A percentile compares a stretch with the other conserved stretches of the same genome.
These are phyloP conservation scores for Saussurea involucrata DNA, from an alignment of 129 eudicot species.

Conservation along the genomic window DNA sequence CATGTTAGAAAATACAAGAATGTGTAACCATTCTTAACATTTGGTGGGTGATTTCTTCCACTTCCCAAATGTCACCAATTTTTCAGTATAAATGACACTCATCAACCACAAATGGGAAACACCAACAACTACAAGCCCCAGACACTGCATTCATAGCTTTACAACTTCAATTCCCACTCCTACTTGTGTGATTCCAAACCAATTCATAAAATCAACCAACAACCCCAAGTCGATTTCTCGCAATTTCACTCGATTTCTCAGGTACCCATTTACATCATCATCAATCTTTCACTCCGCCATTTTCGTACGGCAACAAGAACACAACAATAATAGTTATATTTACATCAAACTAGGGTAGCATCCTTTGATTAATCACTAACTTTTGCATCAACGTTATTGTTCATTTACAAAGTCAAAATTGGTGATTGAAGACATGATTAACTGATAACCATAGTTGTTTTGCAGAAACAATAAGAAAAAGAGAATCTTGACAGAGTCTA, in stretches of 20 bases:
- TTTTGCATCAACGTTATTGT: too few relatives aligned
- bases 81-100: slow-evolving; percentile 13
- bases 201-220: background rate
- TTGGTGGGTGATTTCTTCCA: background rate
- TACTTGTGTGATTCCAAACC: background rate
- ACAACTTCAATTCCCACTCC: slow-evolving; percentile 13
- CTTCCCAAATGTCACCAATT: slow-evolving; percentile 3
- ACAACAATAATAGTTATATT: too few relatives aligned
- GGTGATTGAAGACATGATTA: background rate
- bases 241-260: slow-evolving; percentile 5
- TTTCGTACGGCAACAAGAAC: background rate
- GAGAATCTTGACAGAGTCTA: slow-evolving; percentile 20
- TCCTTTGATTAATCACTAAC: background rate
- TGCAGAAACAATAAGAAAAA: slow-evolving; percentile 19
- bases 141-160: background rate
- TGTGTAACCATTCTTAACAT: background rate
- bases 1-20: too few relatives aligned
- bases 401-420: too few relatives aligned
- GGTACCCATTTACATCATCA: slow-evolving; percentile 11
- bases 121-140: slow-evolving; percentile 4
- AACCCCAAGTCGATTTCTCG: slow-evolving; percentile 14
- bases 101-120: slow-evolving; percentile 5
- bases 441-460: background rate
- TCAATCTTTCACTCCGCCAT: background rate
- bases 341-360: background rate